Conservation (phyloP, 1,284 basidiomycete genomes). For the Pseudozyma hubeiensis region DNA sequence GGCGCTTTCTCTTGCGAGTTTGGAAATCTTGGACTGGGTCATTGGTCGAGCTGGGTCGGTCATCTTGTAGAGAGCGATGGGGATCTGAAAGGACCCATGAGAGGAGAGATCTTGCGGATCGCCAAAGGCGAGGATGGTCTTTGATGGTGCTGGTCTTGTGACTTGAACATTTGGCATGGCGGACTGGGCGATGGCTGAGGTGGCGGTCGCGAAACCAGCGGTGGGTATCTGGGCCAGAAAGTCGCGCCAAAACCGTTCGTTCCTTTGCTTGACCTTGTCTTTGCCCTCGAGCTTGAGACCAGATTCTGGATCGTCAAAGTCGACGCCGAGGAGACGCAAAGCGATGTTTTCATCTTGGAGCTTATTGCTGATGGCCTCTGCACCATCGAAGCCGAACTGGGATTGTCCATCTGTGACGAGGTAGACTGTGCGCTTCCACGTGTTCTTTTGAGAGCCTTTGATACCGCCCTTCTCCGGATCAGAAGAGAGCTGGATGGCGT, state of each 20-base stretch:
- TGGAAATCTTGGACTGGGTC: conserved; percentile 72
- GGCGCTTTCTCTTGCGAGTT: conserved; percentile 47
- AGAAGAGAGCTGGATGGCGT: conserved; percentile 79
- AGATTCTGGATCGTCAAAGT: conserved; percentile 82
- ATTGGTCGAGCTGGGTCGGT: conserved; percentile 80
- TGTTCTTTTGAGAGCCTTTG: conserved; percentile 46
- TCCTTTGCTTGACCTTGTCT: conserved; percentile 77
- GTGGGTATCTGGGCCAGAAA: conserved; percentile 71
- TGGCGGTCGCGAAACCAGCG: conserved; percentile 72
- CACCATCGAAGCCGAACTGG: conserved; percentile 45
- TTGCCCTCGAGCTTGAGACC: conserved; percentile 78
- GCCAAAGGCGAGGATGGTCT: conserved; percentile 56
- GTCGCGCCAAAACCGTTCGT: conserved; percentile 81
- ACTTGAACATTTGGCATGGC: conserved; percentile 51
- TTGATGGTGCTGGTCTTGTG: conserved; percentile 44
- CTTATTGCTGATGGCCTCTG: conserved; percentile 32
- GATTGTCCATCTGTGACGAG: conserved; percentile 67
- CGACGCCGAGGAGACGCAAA: conserved; percentile 74
- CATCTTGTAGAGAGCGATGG: conserved; percentile 83
- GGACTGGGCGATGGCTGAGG: conserved; percentile 48
- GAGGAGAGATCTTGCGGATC: conserved; percentile 61
- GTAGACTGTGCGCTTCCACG: conserved; percentile 60
- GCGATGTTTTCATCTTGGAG: conserved; percentile 50
- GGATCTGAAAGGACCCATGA: conserved; percentile 80
- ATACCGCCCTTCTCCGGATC: conserved; percentile 52